Evolutionary conservation across 345 rosid species (phyloP), one percentile per base, ranked within the genome.

Genomic region (Salix dunnii): DNA sequence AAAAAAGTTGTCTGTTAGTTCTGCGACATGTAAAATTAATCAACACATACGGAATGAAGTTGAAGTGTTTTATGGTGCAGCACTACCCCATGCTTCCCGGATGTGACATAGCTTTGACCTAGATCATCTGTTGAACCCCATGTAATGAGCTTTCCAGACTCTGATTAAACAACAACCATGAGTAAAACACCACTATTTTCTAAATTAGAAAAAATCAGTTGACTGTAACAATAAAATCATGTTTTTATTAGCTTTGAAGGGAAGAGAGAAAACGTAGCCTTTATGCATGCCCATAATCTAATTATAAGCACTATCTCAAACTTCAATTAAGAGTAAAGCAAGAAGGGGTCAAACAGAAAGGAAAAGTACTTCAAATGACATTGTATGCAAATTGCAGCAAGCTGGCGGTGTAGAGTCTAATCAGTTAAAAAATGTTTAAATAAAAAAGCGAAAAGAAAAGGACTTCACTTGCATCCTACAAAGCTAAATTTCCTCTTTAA

Each of bases 101-200:
- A 87, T 62, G 98, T 90, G 43, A 96, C 84, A 66, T 96, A 96
- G 93, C 99, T 94, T 85, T 96, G 99, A 82, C 98, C 99, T 46
- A 92, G 84, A 88, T 96, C 99, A 85, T 92, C 99, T 14, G 98
- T 88, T 55, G 98, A 96, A 49, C 99, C 99, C 99, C 99, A 96
- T 16, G 99, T 94, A 64, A 96, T 90, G 36, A 96, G 97, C 94
- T 90, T 94, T 81, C 99, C 94, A 10, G 92, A 87, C 51, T 91
- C 99, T 96, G 89, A 74, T 82, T 51, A 68, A 73, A 67, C 51
- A 71, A 68, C 61, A 73, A 76, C 35, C 38, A 77, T n/a, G 21
- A 71, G 66, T 60, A 48, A 74, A 67, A 36, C 27, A 36, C 49
- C 5, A 17, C 20, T 40, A 14, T 25, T 69, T 72, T 31, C 38